These are phyloP conservation scores for Oryza brachyantha DNA, from an alignment of 176 grass and related monocot genomes.

Conservation along the genomic window DNA sequence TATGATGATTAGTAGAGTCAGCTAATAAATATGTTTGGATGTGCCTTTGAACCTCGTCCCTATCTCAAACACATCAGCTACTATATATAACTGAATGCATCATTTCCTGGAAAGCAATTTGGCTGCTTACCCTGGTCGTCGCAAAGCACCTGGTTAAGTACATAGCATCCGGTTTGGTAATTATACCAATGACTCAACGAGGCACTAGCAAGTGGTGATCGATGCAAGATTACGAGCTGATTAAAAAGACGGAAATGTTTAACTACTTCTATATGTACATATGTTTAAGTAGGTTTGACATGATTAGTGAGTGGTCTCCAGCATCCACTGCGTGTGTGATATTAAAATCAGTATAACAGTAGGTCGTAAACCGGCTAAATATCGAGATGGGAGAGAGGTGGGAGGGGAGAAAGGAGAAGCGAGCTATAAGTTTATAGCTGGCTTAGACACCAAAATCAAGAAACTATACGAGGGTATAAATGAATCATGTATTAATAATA, in stretches of 20 bases:
- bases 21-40: no score
- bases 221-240: not conserved
- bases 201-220: not conserved
- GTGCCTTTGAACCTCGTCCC: no score
- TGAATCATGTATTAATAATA: no score
- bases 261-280: not conserved
- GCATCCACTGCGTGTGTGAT: not conserved
- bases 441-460: no score
- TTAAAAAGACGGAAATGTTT: not conserved
- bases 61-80: not conserved
- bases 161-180: conserved; percentile 17
- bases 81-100: not conserved
- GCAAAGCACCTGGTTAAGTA: not conserved
- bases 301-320: not conserved
- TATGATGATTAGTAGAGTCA: no score
- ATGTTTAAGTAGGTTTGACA: not conserved
- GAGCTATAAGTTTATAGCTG: no score
- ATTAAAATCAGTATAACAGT: no score
- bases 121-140: not conserved
- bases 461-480: no score
- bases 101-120: not conserved
- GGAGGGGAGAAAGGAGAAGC: no score
- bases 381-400: no score
- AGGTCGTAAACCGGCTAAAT: no score
- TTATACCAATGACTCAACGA: not conserved